These are phyloP conservation scores for Aspergillus sclerotioniger DNA, from an alignment of 495 filamentous ascomycete genomes.

Conservation along the genomic window DNA sequence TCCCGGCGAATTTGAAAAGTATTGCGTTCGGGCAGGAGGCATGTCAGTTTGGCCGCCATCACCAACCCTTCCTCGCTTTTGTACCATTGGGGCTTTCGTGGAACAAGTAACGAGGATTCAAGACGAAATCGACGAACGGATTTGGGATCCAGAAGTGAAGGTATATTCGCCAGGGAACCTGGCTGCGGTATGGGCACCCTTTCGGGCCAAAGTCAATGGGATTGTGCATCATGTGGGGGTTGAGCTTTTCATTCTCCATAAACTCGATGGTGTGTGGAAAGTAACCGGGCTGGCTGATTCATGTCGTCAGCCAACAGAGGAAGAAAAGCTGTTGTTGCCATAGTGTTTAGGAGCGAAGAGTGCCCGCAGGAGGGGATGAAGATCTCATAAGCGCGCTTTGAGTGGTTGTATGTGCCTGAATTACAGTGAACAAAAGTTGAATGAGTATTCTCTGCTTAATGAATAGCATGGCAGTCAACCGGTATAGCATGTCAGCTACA, in stretches of 20 bases:
- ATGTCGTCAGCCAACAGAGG: slow-evolving; percentile 35
- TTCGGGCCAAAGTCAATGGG: slow-evolving; percentile 39
- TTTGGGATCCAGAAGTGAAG: slow-evolving; percentile 40
- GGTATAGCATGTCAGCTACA: too few relatives aligned
- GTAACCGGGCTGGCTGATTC: slow-evolving; percentile 43
- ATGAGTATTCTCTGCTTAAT: too few relatives aligned
- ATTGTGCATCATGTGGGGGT: slow-evolving; percentile 42
- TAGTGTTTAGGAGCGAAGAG: slow-evolving; percentile 10
- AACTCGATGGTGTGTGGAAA: slow-evolving; percentile 38
- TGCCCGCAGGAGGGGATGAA: background rate
- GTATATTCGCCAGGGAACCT: slow-evolving; percentile 32
- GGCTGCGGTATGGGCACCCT: slow-evolving; percentile 42
- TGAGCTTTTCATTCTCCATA: slow-evolving; percentile 40
- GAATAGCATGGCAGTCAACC: too few relatives aligned
- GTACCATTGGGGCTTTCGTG: slow-evolving; percentile 40
- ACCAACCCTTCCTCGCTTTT: slow-evolving; percentile 34
- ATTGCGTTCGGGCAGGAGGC: slow-evolving; percentile 38
- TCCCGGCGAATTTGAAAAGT: slow-evolving; percentile 34
- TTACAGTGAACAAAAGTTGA: background rate
- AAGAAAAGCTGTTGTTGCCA: slow-evolving; percentile 30
- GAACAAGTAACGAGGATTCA: slow-evolving; percentile 32
- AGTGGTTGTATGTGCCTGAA: background rate
- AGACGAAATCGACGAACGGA: slow-evolving; percentile 38
- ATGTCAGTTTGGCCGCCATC: slow-evolving; percentile 39
- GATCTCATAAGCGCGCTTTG: too few relatives aligned